phyloP scores from a whole-genome alignment of 163 green algal species.

The Prototheca cutis region DNA sequence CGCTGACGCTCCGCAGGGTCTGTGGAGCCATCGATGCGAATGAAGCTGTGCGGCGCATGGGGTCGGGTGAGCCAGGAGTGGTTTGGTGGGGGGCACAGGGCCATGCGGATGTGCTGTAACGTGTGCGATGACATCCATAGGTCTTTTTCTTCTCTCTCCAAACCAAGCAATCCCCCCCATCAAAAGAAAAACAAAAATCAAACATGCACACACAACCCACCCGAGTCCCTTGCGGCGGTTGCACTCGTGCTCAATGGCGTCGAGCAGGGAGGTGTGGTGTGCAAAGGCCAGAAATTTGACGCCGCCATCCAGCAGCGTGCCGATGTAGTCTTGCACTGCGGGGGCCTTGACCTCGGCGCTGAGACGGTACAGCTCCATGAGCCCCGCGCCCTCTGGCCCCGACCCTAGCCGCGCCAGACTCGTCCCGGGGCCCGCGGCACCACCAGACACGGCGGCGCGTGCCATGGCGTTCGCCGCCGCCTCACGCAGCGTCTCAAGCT shows the following conservation, averaged over 20 bases:
- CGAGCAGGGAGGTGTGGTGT: slow-evolving; percentile 55
- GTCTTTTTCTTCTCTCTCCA: too few relatives aligned
- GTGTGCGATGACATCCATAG: neutral
- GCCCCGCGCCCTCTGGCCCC: slow-evolving; percentile 19
- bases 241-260: slow-evolving; percentile 39
- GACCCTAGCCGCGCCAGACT: neutral
- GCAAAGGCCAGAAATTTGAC: slow-evolving; percentile 69
- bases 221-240: slow-evolving; percentile 12
- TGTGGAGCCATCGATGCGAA: slow-evolving; percentile 64
- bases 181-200: neutral
- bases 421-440: slow-evolving; percentile 1
- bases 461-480: slow-evolving; percentile 1
- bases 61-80: too few relatives aligned
- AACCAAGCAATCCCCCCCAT: neutral
- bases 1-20: slow-evolving; percentile 26
- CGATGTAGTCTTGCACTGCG: slow-evolving; percentile 50
- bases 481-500: slow-evolving; percentile 18
- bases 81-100: too few relatives aligned
- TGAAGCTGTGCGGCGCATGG: too few relatives aligned
- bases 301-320: slow-evolving; percentile 47
- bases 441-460: slow-evolving; percentile 1
- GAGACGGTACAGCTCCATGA: slow-evolving; percentile 50
- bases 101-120: neutral
- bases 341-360: slow-evolving; percentile 41
- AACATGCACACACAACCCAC: neutral